phyloP scores from a whole-genome alignment of 768 basidiomycete species.

The Tremella mesenterica region DNA sequence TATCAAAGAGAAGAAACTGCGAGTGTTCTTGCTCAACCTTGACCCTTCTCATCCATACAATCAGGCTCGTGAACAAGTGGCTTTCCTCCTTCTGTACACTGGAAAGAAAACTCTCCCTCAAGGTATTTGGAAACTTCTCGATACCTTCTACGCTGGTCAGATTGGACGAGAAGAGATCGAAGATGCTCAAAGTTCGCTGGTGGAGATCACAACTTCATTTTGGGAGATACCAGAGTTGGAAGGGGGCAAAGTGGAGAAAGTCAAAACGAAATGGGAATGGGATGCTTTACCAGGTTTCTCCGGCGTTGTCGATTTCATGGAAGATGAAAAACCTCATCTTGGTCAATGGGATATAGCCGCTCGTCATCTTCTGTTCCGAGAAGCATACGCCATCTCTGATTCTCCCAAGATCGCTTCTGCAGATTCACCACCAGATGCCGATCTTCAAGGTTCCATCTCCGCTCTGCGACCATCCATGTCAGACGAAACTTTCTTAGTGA shows the following conservation, averaged over 20 bases:
- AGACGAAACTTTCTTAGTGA: constrained; percentile 87
- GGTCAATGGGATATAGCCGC: constrained; percentile 52
- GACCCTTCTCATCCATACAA: constrained; percentile 48
- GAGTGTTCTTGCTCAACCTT: constrained; percentile 45
- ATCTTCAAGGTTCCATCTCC: constrained; percentile 50
- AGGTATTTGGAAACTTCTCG: constrained; percentile 41
- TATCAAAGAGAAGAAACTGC: constrained; percentile 50
- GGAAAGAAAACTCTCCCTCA: constrained; percentile 48
- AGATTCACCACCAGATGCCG: constrained; percentile 12
- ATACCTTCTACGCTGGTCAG: constrained; percentile 42
- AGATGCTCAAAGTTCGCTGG: constrained; percentile 59
- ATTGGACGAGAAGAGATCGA: constrained; percentile 51
- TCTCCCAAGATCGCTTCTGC: constrained; percentile 38
- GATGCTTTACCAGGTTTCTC: constrained; percentile 55
- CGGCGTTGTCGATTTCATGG: constrained; percentile 53
- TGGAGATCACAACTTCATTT: constrained; percentile 51
- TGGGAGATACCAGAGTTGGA: constrained; percentile 41
- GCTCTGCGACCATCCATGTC: constrained; percentile 73
- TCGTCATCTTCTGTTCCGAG: constrained; percentile 70
- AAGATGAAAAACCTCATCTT: constrained; percentile 62
- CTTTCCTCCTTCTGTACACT: constrained; percentile 69
- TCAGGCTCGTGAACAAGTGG: constrained; percentile 58
- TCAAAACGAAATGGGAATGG: constrained; percentile 41
- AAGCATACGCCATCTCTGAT: constrained; percentile 57
- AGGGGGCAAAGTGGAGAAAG: constrained; percentile 39